phyloP scores from a whole-genome alignment of 495 filamentous ascomycete species.

The Lasiosphaeriaceae sp. region DNA sequence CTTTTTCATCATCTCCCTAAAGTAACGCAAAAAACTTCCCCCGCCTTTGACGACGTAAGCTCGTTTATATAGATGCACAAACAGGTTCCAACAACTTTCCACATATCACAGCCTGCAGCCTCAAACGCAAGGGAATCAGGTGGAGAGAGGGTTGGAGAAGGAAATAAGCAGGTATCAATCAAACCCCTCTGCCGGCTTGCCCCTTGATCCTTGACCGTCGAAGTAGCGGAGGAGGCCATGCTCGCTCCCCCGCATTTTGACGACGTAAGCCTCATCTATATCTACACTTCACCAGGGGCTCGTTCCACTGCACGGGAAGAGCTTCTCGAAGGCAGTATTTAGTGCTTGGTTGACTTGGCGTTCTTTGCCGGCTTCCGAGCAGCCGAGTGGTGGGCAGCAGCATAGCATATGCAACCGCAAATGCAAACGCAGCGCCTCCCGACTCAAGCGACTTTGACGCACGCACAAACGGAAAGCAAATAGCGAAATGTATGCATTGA shows the following conservation, averaged over 20 bases:
- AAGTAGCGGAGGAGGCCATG: no score
- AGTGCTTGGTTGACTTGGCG: neutral
- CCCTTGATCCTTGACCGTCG: no score
- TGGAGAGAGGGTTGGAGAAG: no score
- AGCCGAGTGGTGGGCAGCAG: neutral
- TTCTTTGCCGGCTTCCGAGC: neutral
- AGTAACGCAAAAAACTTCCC: neutral
- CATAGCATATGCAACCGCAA: neutral
- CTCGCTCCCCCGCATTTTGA: conserved; percentile 1
- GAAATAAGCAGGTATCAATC: neutral
- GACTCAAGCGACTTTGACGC: neutral
- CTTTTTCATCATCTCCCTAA: no score
- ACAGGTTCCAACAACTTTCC: neutral
- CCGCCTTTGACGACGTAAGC: neutral
- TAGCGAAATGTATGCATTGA: no score
- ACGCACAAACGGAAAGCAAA: neutral
- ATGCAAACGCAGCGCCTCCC: neutral
- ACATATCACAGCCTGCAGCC: neutral
- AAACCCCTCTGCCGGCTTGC: neutral
- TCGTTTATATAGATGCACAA: neutral
- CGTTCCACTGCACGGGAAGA: neutral
- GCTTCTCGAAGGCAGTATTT: neutral
- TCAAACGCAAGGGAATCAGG: neutral
- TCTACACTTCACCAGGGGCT: neutral
- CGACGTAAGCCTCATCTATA: conserved; percentile 5